Evolutionary conservation across 2,329 filamentous ascomycete genomes (phyloP), one percentile per base, ranked within the genome.

Genomic region (Aspergillus ruber): DNA sequence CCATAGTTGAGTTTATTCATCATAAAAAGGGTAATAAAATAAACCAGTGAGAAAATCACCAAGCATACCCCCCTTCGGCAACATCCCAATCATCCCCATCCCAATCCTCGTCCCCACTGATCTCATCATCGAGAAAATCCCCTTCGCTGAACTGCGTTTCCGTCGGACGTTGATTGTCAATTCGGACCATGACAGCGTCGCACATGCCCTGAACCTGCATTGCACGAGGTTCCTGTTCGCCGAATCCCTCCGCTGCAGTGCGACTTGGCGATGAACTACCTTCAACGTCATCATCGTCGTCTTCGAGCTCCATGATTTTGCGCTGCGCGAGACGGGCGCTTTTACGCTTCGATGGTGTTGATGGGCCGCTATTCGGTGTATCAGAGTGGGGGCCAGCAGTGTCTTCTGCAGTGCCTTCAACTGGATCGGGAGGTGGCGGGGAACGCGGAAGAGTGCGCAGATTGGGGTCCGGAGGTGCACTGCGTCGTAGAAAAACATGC

Each of bases 81-180:
- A 52, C 40, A 36, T 64, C 58, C 21, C 56, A 47, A 35, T 75
- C 73, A 36, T 73, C 69, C 7, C 76, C 79, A 47, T 75, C 72
- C 80, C 81, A 84, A 51, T 84, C 81, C 49, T 81, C 80, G 56
- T 84, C 81, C 3, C 76, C 80, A 58, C 78, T 82, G 1, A 68
- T 64, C 57, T 83, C 81, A 18, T 74, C 74, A 53, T 84, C 80
- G 2, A 82, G 69, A 52, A 84, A 83, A 54, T 84, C 78, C 25
- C 69, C 71, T 53, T 83, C 81, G 21, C 74, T 76, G 56, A 74
- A 80, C 40, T 81, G 76, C 39, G 74, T 72, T 49, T 83, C 80
- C 3, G 74, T 72, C 1, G 81, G 81, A 6, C 81, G 75, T 53
- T 79, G 74, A 55, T 84, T 83, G 57, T 83, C 81, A 45, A 84